A percentile compares a stretch with the other conserved stretches of the same genome.
These are phyloP conservation scores for Tuber brumale DNA, from an alignment of 495 filamentous ascomycete genomes.

Conservation along the genomic window DNA sequence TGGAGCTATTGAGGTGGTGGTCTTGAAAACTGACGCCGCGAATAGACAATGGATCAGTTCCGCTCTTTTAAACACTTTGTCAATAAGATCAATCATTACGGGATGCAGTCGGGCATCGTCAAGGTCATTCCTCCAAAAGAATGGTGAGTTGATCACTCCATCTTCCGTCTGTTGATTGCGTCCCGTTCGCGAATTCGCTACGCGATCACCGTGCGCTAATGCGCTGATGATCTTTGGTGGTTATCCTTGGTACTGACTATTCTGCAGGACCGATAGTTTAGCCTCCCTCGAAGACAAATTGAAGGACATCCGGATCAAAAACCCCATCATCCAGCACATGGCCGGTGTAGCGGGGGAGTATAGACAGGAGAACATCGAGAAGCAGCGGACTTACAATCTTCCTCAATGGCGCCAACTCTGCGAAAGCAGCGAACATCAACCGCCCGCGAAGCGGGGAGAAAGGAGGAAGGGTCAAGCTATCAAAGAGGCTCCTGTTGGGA, in stretches of 20 bases:
- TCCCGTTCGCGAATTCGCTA: constrained; percentile 16
- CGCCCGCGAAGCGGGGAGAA: constrained; percentile 88
- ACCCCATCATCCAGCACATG: constrained; percentile 96
- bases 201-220: constrained; percentile 10
- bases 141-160: constrained; percentile 58
- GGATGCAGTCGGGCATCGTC: constrained; percentile 93
- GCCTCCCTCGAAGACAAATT: constrained; percentile 74
- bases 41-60: constrained; percentile 83
- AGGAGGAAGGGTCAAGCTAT: constrained; percentile 63
- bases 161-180: constrained; percentile 8
- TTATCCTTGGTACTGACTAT: constrained; percentile 16
- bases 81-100: constrained; percentile 81
- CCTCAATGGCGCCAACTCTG: constrained; percentile 91
- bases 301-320: constrained; percentile 86
- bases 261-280: constrained; percentile 59
- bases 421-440: constrained; percentile 89
- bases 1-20: constrained; percentile 16
- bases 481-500: constrained; percentile 45
- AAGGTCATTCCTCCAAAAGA: constrained; percentile 91
- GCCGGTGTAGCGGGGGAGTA: constrained; percentile 89
- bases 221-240: not conserved
- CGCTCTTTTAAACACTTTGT: constrained; percentile 78
- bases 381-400: constrained; percentile 89
- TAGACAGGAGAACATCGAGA: constrained; percentile 91
- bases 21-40: constrained; percentile 30